Evolutionary conservation across 2,329 filamentous ascomycete genomes (phyloP), one percentile per base, ranked within the genome.

Genomic region (Phoma sp.): DNA sequence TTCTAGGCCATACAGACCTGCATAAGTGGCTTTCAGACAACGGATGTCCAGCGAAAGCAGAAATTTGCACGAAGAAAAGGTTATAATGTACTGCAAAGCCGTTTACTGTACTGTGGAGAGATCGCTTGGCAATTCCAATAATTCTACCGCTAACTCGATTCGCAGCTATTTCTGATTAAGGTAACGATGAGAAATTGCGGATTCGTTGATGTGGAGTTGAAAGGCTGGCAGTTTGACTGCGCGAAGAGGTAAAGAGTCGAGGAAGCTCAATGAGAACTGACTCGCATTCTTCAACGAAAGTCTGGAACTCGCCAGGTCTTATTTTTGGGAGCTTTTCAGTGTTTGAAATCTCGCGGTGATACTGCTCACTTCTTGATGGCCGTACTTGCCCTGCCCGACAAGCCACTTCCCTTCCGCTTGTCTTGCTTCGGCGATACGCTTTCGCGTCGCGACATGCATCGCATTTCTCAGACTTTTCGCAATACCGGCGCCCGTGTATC

Each of bases 401-500:
- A 57, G 24, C 53, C 57, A 58, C 37, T 39, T 23, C 5, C 54
- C 54, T 37, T 58, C 57, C 2, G 35, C 40, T 38, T 44, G 36
- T 22, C 43, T 54, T 30, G 51, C 54, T 29, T 51, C 46, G 18
- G 30, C 7, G 33, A 60, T 58, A 4, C 40, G 46, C 32, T 58
- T 55, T 14, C 44, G 47, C 5, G 47, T 60, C 29, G 27, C 44
- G 4, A 30, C 42, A 27, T 58, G 33, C 14, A 52, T 32, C 7
- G 50, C 49, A 22, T 47, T 41, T 36, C 46, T 35, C 18, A 59
- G 33, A 37, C 47, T 54, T 22, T 52, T 60, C n/a, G 57, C 86
- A 79, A 84, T 86, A 13, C 82, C 84, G 2, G 83, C 74, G 4
- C 78, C 75, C 40, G 75, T 75, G 10, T 77, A 61, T 1, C 54